Conservation (phyloP, 1,284 basidiomycete species). For the Sutorius eximius region DNA sequence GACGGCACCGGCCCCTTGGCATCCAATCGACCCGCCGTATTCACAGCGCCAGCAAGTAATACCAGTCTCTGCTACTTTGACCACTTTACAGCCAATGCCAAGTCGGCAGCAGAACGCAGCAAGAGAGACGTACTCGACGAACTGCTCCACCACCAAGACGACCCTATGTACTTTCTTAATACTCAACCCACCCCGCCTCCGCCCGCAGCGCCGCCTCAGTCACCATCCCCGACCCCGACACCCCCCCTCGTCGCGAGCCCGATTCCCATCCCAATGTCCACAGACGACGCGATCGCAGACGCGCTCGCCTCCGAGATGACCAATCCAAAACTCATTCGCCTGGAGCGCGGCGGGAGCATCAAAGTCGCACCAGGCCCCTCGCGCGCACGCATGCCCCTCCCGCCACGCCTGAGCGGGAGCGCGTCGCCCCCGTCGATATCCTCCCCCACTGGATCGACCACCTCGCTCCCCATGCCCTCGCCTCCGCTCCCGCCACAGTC, state of each 20-base stretch:
- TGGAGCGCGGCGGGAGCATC: slow-evolving; percentile 15
- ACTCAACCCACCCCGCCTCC: background rate
- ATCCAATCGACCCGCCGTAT: background rate
- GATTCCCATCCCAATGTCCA: background rate
- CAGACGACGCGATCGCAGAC: slow-evolving; percentile 22
- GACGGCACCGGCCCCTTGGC: background rate
- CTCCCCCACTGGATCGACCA: slow-evolving; percentile 7
- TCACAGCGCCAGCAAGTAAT: slow-evolving; percentile 14
- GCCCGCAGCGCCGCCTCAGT: background rate
- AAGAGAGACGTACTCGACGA: slow-evolving; percentile 58
- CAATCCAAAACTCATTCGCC: slow-evolving; percentile 9
- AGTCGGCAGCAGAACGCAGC: slow-evolving; percentile 50
- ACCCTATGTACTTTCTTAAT: slow-evolving; percentile 59
- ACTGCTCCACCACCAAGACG: slow-evolving; percentile 61
- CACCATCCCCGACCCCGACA: background rate
- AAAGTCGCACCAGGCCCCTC: slow-evolving; percentile 14
- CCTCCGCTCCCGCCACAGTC: background rate
- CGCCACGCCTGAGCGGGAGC: slow-evolving; percentile 27
- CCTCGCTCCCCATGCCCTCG: slow-evolving; percentile 12
- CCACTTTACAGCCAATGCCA: slow-evolving; percentile 55
- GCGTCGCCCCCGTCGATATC: slow-evolving; percentile 25
- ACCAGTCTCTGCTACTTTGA: slow-evolving; percentile 55
- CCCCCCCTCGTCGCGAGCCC: background rate
- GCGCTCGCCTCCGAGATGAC: slow-evolving; percentile 22
- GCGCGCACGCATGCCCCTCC: slow-evolving; percentile 18